Percentiles rank a stretch among this genome's conserved stretches.
These are phyloP conservation scores for Myriosclerotinia curreyana DNA, from an alignment of 2,329 filamentous ascomycete genomes.

Conservation along the genomic window DNA sequence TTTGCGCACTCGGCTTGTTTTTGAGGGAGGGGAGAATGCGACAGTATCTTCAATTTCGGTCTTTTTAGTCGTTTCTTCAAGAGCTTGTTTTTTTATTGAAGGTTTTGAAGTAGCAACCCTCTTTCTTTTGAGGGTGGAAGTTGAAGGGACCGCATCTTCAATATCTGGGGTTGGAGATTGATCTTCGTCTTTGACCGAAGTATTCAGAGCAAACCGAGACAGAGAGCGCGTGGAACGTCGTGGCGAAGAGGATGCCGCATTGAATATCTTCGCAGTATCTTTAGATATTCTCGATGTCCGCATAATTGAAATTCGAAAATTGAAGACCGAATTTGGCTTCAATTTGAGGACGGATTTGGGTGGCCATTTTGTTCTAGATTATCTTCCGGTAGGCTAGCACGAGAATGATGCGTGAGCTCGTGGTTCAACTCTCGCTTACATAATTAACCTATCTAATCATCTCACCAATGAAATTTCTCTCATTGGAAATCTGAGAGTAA, in stretches of 20 bases:
- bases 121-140: constrained; percentile 47
- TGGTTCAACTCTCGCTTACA: not conserved
- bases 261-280: constrained; percentile 56
- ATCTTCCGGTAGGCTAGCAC: constrained; percentile 5
- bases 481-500: not conserved
- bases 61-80: constrained; percentile 41
- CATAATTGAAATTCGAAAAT: constrained; percentile 28
- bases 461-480: constrained; percentile 14
- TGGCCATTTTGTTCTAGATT: constrained; percentile 15
- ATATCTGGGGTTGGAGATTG: constrained; percentile 46
- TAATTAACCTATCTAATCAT: not conserved
- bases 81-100: constrained; percentile 49
- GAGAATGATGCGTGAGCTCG: constrained; percentile 14
- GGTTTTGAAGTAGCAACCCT: constrained; percentile 34
- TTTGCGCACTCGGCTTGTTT: constrained; percentile 44
- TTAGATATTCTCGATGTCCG: constrained; percentile 54
- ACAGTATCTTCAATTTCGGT: constrained; percentile 41
- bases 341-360: constrained; percentile 14
- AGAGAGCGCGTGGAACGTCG: constrained; percentile 50
- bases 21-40: constrained; percentile 33
- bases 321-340: not conserved
- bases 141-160: constrained; percentile 50
- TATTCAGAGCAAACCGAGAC: constrained; percentile 47
- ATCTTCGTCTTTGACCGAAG: constrained; percentile 33
- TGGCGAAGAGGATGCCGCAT: constrained; percentile 43